phyloP scores from a whole-genome alignment of 352 stramenopile genomes.

The Globisporangium cylindrosporum region DNA sequence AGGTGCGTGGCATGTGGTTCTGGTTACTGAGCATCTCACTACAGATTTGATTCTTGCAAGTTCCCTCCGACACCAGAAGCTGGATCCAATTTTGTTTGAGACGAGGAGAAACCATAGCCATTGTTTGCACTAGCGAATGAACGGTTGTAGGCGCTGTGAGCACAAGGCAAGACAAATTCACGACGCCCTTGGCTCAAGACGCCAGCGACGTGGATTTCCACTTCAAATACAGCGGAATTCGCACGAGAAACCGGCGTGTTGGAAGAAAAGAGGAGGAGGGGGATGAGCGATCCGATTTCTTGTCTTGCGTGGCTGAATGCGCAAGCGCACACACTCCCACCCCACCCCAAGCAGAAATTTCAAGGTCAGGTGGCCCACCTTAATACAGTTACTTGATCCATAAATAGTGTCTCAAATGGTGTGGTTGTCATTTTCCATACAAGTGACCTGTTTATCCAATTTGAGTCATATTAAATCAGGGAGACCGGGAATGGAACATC shows the following conservation, averaged over 20 bases:
- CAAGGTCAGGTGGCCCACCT: too few relatives aligned
- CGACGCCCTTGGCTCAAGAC: background rate
- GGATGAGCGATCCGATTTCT: too few relatives aligned
- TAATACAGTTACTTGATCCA: too few relatives aligned
- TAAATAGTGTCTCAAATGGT: too few relatives aligned
- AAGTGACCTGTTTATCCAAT: too few relatives aligned
- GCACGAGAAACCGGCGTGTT: constrained; percentile 10
- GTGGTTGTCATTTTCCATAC: too few relatives aligned
- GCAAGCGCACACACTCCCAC: background rate
- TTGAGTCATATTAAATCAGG: too few relatives aligned
- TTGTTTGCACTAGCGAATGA: too few relatives aligned
- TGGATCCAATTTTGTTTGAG: background rate
- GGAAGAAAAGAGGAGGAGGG: too few relatives aligned
- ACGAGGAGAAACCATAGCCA: background rate
- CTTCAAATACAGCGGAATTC: constrained; percentile 6
- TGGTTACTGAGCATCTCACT: background rate
- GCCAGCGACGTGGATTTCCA: constrained; percentile 2
- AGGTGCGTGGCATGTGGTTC: background rate
- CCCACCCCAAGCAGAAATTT: constrained; percentile 6
- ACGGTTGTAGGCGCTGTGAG: too few relatives aligned
- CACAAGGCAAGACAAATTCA: background rate
- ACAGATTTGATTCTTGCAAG: background rate
- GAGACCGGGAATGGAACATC: too few relatives aligned
- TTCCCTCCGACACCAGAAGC: background rate
- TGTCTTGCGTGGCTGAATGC: constrained; percentile 3